Percentiles rank a stretch among this genome's conserved stretches.
Evolutionary conservation across 2,329 filamentous ascomycete genomes (phyloP).

Genomic region (Alternaria sp.): DNA sequence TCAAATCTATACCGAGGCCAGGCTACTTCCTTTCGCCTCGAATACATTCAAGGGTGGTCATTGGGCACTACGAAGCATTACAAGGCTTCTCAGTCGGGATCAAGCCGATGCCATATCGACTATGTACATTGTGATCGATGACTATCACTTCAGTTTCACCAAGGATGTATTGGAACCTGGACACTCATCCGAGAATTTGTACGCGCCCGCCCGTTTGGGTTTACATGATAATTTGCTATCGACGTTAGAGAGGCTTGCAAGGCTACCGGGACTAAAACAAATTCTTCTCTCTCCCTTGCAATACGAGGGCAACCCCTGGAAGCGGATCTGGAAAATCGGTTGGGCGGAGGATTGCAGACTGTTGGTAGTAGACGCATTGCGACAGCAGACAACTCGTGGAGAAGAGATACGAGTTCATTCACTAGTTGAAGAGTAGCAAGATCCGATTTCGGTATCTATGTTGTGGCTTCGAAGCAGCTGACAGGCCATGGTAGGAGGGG

Average conservation of each 20-base stretch:
- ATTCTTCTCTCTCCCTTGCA: background rate
- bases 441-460: background rate
- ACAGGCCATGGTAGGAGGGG: background rate
- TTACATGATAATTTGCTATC: background rate
- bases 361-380: background rate
- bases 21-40: background rate
- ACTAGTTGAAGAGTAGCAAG: background rate
- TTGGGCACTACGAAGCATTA: background rate
- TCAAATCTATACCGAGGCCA: slow-evolving; percentile 1
- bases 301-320: background rate
- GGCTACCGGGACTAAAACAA: background rate
- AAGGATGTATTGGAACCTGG: background rate
- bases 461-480: background rate
- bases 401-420: background rate
- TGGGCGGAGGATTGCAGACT: background rate
- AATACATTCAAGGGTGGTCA: background rate
- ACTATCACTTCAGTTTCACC: background rate
- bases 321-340: background rate
- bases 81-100: background rate
- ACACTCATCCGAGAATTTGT: background rate
- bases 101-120: background rate
- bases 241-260: background rate
- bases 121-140: background rate
- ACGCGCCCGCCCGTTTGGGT: background rate
- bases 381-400: background rate